Evolutionary conservation across 306 rosid genomes (phyloP).

Genomic region (Cucumis melo): DNA sequence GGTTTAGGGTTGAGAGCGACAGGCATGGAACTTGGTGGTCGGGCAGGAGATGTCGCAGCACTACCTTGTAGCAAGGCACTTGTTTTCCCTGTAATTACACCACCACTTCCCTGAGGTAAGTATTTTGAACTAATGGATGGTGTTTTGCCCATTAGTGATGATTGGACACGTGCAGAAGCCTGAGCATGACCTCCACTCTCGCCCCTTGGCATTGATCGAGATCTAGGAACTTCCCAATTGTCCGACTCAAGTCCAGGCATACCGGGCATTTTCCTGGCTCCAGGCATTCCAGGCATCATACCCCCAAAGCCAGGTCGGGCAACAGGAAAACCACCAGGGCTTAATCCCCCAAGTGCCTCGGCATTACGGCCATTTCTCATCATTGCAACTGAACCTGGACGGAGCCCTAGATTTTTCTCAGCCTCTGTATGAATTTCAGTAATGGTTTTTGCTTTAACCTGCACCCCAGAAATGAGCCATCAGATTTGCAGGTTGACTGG

Average conservation of each 20-base stretch:
- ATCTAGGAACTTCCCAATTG: constrained; percentile 21
- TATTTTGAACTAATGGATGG: constrained; percentile 17
- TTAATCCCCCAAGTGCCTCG: constrained; percentile 10
- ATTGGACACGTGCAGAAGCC: constrained; percentile 6
- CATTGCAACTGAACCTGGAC: constrained; percentile 23
- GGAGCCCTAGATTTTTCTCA: constrained; percentile 29
- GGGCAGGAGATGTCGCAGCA: constrained; percentile 11
- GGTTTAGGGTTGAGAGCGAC: constrained; percentile 6
- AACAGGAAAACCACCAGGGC: constrained; percentile 19
- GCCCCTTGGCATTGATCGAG: constrained; percentile 18
- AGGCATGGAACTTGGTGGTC: neutral
- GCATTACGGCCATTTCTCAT: constrained; percentile 26
- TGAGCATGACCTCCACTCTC: neutral
- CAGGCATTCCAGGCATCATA: constrained; percentile 29
- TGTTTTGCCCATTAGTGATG: constrained; percentile 15
- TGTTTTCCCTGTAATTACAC: constrained; percentile 21
- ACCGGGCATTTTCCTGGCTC: constrained; percentile 24
- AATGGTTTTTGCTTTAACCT: constrained; percentile 36
- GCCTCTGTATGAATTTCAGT: constrained; percentile 34
- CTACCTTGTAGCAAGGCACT: constrained; percentile 25
- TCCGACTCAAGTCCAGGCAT: constrained; percentile 25
- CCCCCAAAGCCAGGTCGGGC: constrained; percentile 19
- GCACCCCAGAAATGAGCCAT: constrained; percentile 4
- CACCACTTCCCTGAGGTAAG: constrained; percentile 32
- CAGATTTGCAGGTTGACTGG: constrained; percentile 2